These are phyloP conservation scores for Phytopythium ostracodes DNA, from an alignment of 352 stramenopile genomes.

Conservation along the genomic window DNA sequence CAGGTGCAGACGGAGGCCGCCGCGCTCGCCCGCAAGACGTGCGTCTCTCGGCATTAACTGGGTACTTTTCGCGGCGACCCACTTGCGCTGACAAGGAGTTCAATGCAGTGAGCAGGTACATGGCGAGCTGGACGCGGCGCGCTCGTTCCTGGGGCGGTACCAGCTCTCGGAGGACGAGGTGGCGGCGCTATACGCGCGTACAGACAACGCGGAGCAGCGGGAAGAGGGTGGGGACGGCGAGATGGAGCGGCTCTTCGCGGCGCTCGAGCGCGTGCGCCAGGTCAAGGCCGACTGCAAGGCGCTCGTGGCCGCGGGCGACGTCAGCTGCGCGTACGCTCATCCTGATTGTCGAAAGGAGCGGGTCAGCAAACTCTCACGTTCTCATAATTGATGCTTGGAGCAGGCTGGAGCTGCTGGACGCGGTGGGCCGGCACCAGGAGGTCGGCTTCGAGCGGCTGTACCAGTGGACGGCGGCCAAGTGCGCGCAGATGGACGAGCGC, in stretches of 20 bases:
- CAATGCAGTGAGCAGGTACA: conserved; percentile 35
- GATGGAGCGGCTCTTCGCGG: conserved; percentile 59
- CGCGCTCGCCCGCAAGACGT: conserved; percentile 39
- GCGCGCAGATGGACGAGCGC: conserved; percentile 46
- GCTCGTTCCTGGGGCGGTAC: conserved; percentile 65
- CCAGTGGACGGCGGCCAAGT: conserved; percentile 82
- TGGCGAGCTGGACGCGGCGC: conserved; percentile 39
- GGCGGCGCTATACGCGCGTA: conserved; percentile 34
- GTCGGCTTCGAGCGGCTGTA: conserved; percentile 86
- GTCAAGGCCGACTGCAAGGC: conserved; percentile 68
- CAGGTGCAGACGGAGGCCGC: conserved; percentile 59
- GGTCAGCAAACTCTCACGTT: neutral
- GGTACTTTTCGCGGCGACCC: too few relatives aligned
- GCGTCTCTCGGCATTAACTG: neutral
- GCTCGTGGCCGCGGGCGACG: conserved; percentile 38
- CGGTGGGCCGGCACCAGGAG: conserved; percentile 78
- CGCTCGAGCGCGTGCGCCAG: conserved; percentile 65
- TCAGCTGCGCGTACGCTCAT: conserved; percentile 33
- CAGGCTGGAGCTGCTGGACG: conserved; percentile 85
- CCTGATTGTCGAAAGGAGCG: neutral
- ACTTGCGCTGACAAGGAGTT: neutral
- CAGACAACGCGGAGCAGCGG: neutral
- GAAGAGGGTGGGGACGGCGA: conserved; percentile 28
- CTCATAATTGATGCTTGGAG: neutral
- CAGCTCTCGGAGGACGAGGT: conserved; percentile 72